Evolutionary conservation across 2,329 filamentous ascomycete genomes (phyloP).

Genomic region (Passalora sequoiae): DNA sequence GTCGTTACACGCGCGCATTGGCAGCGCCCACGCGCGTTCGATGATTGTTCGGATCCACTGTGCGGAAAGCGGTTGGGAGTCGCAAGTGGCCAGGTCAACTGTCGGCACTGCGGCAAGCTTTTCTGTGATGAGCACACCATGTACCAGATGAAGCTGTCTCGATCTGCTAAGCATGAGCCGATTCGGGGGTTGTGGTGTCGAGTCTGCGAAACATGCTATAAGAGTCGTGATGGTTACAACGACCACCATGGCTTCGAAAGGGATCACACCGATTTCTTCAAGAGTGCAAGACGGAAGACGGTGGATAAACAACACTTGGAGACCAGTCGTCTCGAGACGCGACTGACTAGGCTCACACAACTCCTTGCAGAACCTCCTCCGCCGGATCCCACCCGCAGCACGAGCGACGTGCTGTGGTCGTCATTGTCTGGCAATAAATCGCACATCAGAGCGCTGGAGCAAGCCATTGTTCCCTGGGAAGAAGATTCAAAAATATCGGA

Average conservation of each 20-base stretch:
- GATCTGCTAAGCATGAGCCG: slow-evolving; percentile 83
- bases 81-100: slow-evolving; percentile 82
- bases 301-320: slow-evolving; percentile 85
- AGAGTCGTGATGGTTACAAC: slow-evolving; percentile 91
- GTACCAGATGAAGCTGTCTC: slow-evolving; percentile 97
- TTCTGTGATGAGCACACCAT: slow-evolving; percentile 98
- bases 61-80: slow-evolving; percentile 76
- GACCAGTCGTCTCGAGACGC: slow-evolving; percentile 82
- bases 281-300: slow-evolving; percentile 63
- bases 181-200: slow-evolving; percentile 86
- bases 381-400: slow-evolving; percentile 51
- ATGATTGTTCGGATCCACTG: slow-evolving; percentile 79
- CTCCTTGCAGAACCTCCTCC: slow-evolving; percentile 70
- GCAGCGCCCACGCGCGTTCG: slow-evolving; percentile 70
- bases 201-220: slow-evolving; percentile 98
- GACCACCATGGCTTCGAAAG: slow-evolving; percentile 60
- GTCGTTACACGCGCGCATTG: slow-evolving; percentile 83
- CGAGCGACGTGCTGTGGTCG: slow-evolving; percentile 52
- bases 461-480: slow-evolving; percentile 84
- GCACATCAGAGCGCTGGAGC: slow-evolving; percentile 70
- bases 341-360: slow-evolving; percentile 82
- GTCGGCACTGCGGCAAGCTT: slow-evolving; percentile 82
- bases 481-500: slow-evolving; percentile 74
- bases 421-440: slow-evolving; percentile 60
- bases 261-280: slow-evolving; percentile 69